Evolutionary conservation across 495 filamentous ascomycete species (phyloP).

Genomic region (Gamarada debralockiae): DNA sequence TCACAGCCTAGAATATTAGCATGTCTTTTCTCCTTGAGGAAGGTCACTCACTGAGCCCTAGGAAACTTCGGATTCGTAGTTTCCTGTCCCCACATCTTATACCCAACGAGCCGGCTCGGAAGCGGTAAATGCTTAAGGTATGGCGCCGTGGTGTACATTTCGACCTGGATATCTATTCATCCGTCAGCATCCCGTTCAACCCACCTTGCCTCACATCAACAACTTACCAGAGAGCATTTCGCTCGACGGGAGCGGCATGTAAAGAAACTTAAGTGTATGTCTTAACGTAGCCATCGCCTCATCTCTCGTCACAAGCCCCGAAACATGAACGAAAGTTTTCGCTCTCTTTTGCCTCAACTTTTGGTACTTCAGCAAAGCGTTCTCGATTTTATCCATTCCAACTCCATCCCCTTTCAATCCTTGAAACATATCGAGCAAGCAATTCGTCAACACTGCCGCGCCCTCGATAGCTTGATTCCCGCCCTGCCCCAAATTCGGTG

Average conservation of each 20-base stretch:
- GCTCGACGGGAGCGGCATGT: neutral
- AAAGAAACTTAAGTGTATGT: neutral
- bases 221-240: neutral
- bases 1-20: neutral
- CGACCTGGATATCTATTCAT: neutral
- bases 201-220: too few relatives aligned
- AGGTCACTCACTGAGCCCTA: neutral
- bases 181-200: too few relatives aligned
- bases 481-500: slow-evolving; percentile 33
- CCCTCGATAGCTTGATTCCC: slow-evolving; percentile 38
- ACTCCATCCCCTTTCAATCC: too few relatives aligned
- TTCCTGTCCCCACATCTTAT: neutral
- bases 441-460: slow-evolving; percentile 32
- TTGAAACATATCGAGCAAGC: neutral
- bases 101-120: neutral
- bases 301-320: neutral
- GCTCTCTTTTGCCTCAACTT: neutral
- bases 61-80: neutral
- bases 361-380: neutral
- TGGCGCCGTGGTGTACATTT: neutral
- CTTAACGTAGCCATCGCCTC: neutral
- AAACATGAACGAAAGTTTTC: neutral
- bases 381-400: neutral
- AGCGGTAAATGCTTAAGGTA: neutral
- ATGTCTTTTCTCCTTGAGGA: neutral